Conservation (phyloP, 345 rosid genomes). For the Noccaea caerulescens region DNA sequence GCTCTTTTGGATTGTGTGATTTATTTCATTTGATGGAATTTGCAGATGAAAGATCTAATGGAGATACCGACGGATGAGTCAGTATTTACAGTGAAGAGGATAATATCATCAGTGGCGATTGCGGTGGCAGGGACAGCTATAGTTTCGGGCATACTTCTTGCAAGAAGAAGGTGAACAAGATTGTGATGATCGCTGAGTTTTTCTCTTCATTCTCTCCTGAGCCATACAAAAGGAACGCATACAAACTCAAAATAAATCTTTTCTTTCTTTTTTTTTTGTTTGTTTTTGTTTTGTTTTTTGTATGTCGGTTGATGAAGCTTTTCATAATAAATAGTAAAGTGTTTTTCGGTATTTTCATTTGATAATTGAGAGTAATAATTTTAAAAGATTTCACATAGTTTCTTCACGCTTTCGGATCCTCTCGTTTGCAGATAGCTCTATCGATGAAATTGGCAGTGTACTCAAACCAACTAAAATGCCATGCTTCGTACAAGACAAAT, state of each 20-base stretch:
- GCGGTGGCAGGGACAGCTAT: constrained; percentile 76
- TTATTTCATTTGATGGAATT: neutral
- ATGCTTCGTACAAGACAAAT: constrained; percentile 34
- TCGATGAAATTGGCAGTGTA: neutral
- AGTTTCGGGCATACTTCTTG: constrained; percentile 63
- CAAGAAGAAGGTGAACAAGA: constrained; percentile 56
- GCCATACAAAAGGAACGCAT: constrained; percentile 30
- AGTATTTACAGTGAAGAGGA: constrained; percentile 51
- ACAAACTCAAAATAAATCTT: constrained; percentile 25
- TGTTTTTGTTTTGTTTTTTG: neutral
- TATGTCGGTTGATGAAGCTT: neutral
- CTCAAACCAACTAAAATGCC: constrained; percentile 29
- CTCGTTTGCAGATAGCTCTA: constrained; percentile 11
- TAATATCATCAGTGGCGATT: constrained; percentile 66
- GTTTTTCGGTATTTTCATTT: neutral
- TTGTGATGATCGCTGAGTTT: constrained; percentile 21
- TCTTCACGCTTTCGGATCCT: constrained; percentile 5
- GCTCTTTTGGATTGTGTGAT: neutral
- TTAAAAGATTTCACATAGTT: neutral
- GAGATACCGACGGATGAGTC: constrained; percentile 59
- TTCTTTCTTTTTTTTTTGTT: neutral
- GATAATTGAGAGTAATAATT: neutral
- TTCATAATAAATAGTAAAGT: constrained; percentile 4
- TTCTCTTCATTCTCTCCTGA: constrained; percentile 26
- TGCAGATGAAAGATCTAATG: constrained; percentile 74